Evolutionary conservation across 2,329 filamentous ascomycete species (phyloP).

Genomic region (Ceratocystis colombiana): DNA sequence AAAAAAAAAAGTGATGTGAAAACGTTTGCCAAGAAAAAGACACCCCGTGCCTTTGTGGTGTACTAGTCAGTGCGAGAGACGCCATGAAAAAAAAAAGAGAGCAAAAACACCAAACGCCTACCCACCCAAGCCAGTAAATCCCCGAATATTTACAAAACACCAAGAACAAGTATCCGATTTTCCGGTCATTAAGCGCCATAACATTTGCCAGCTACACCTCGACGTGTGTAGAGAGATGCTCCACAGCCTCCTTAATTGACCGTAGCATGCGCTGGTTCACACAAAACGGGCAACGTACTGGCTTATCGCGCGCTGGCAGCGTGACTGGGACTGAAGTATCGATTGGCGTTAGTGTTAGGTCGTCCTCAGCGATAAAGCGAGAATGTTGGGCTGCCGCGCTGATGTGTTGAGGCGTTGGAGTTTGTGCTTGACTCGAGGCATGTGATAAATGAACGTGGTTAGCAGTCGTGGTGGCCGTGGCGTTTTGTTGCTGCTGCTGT

Average conservation of each 20-base stretch:
- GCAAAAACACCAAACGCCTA: neutral
- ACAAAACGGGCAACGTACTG: slow-evolving; percentile 50
- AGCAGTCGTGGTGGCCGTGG: neutral
- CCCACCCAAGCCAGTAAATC: neutral
- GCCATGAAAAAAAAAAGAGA: neutral
- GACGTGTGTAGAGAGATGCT: slow-evolving; percentile 53
- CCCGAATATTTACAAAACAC: neutral
- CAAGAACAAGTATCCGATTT: neutral
- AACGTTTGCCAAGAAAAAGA: neutral
- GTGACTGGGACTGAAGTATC: slow-evolving; percentile 41
- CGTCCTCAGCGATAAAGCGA: slow-evolving; percentile 29
- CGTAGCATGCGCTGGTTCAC: slow-evolving; percentile 52
- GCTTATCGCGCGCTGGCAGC: slow-evolving; percentile 39
- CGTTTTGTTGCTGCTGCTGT: neutral
- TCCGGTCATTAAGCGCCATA: too few species aligned
- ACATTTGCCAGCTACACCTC: slow-evolving; percentile 37
- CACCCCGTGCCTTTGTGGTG: neutral
- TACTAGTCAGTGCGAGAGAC: neutral
- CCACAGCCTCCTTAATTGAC: slow-evolving; percentile 51
- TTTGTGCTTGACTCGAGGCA: slow-evolving; percentile 3
- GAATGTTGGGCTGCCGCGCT: slow-evolving; percentile 27
- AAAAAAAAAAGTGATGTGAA: neutral
- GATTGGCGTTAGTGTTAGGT: slow-evolving; percentile 47
- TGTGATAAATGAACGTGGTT: neutral
- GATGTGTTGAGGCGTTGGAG: slow-evolving; percentile 23